Percentiles rank a stretch among this genome's conserved stretches.
Evolutionary conservation across 805 yeast genomes (phyloP).

Genomic region (Lipomyces mesembrius): DNA sequence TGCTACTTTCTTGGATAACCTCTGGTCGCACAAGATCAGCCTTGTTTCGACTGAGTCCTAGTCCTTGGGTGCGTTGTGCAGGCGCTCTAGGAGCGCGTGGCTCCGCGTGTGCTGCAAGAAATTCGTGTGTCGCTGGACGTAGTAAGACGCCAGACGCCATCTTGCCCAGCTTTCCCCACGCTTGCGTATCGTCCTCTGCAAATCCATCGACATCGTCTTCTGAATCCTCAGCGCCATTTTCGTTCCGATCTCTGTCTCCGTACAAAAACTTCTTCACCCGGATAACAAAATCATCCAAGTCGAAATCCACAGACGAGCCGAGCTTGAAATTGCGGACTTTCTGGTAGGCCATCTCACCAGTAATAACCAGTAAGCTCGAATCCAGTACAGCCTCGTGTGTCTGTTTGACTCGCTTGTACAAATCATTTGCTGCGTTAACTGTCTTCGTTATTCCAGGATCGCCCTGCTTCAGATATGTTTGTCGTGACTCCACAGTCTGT

Average conservation of each 20-base stretch:
- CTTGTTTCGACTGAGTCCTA: constrained; percentile 12
- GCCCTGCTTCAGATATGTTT: constrained; percentile 13
- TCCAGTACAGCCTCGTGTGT: constrained; percentile 37
- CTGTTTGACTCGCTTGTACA: constrained; percentile 26
- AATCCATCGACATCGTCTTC: constrained; percentile 20
- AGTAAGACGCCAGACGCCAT: constrained; percentile 17
- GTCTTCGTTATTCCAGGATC: constrained; percentile 19
- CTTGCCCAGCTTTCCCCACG: constrained; percentile 30
- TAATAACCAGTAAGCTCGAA: constrained; percentile 28
- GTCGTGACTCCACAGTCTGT: constrained; percentile 22
- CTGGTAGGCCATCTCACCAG: constrained; percentile 24
- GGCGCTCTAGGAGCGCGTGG: constrained; percentile 18
- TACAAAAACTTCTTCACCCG: constrained; percentile 16
- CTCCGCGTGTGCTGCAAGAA: constrained; percentile 18
- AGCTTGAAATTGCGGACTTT: constrained; percentile 29
- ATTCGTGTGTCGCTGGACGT: constrained; percentile 27
- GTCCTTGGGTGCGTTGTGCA: constrained; percentile 18
- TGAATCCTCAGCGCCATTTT: constrained; percentile 1
- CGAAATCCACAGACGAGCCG: constrained; percentile 30
- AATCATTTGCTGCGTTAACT: constrained; percentile 20
- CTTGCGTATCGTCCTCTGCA: constrained; percentile 18
- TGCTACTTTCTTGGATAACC: constrained; percentile 10
- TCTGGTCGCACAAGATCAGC: constrained; percentile 19
- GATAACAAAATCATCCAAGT: constrained; percentile 29
- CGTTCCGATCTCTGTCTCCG: constrained; percentile 15